phyloP scores from a whole-genome alignment of 2,329 filamentous ascomycete species.

The Pseudogymnoascus sp. region DNA sequence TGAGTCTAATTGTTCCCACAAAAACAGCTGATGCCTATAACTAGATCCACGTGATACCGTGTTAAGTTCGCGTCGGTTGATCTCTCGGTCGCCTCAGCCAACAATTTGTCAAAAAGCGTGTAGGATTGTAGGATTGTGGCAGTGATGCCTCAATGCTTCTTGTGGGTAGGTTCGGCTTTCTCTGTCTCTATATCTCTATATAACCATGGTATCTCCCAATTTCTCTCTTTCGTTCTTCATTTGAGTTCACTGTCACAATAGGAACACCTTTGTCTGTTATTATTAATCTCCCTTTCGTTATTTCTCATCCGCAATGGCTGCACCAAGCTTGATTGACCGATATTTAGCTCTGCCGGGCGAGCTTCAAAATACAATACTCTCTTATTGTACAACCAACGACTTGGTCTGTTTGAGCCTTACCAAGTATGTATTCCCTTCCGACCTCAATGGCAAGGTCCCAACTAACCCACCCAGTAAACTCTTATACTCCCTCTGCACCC shows the following conservation, averaged over 20 bases:
- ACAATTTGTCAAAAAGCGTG: background rate
- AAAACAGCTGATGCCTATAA: constrained; percentile 8
- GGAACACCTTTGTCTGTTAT: background rate
- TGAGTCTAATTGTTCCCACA: background rate
- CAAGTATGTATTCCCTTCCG: background rate
- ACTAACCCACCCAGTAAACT: background rate
- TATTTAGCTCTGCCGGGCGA: constrained; percentile 4
- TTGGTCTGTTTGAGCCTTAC: background rate
- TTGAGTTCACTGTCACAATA: background rate
- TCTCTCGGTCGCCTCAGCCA: background rate
- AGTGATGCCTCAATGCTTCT: background rate
- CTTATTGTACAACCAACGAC: background rate
- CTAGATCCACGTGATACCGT: background rate
- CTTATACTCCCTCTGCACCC: background rate
- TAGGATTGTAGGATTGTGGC: background rate
- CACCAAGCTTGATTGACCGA: background rate
- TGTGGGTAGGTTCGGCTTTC: constrained; percentile 4
- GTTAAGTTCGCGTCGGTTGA: background rate
- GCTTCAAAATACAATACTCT: background rate
- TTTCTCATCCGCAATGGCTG: background rate
- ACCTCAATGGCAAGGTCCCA: background rate
- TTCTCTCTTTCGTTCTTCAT: background rate
- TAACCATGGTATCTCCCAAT: background rate
- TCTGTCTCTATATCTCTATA: background rate
- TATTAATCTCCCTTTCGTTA: background rate